These are phyloP conservation scores for Tetradesmus lagerheimii DNA, from an alignment of 139 green algal species.

Conservation along the genomic window DNA sequence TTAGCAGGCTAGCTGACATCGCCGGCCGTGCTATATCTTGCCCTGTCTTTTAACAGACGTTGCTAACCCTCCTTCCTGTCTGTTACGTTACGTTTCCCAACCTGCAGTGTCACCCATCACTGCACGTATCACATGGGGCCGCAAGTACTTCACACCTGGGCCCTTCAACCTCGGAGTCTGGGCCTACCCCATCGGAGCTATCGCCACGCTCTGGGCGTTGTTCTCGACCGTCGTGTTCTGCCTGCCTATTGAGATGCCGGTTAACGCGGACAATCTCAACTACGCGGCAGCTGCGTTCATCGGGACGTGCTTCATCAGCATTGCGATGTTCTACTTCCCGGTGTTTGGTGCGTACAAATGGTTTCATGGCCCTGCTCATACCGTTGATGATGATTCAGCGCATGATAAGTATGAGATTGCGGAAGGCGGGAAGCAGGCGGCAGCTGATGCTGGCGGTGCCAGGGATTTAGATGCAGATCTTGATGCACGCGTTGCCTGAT, in stretches of 20 bases:
- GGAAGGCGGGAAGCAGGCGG: not conserved
- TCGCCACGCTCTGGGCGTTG: conserved; percentile 48
- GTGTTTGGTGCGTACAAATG: conserved; percentile 51
- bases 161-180: conserved; percentile 56
- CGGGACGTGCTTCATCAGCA: conserved; percentile 24
- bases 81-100: not conserved
- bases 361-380: conserved; percentile 52
- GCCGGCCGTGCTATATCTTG: too few species aligned
- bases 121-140: conserved; percentile 53
- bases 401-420: not conserved
- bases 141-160: conserved; percentile 50
- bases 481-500: not conserved
- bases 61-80: too few species aligned
- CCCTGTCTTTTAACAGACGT: too few species aligned
- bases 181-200: conserved; percentile 53
- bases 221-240: conserved; percentile 60
- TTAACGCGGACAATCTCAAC: conserved; percentile 52
- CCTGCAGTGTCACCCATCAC: conserved; percentile 45
- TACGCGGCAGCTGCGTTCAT: conserved; percentile 32
- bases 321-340: conserved; percentile 25
- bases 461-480: not conserved
- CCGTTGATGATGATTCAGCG: conserved; percentile 35
- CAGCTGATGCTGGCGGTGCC: not conserved
- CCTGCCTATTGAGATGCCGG: conserved; percentile 55
- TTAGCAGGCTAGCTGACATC: too few species aligned